These are phyloP conservation scores for Rhododendron griersonianum DNA, from an alignment of 148 eudicot species.

Conservation along the genomic window DNA sequence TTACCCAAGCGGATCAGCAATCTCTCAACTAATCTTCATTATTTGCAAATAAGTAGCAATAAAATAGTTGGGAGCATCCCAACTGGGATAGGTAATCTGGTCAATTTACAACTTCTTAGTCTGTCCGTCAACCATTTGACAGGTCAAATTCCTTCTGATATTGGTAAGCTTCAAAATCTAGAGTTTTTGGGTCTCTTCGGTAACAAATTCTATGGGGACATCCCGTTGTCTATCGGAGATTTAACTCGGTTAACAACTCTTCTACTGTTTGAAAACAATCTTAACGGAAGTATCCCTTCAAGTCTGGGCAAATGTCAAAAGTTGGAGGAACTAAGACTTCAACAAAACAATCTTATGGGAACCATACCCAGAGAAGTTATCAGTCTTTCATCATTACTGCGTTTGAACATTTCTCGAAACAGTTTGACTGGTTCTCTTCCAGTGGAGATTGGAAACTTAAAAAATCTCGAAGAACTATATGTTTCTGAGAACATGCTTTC, in stretches of 20 bases:
- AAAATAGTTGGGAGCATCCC: conserved; percentile 8
- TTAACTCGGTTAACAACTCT: no score
- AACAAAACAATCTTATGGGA: no score
- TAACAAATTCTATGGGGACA: not conserved
- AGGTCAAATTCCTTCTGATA: not conserved
- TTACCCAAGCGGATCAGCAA: not conserved
- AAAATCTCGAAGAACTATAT: no score
- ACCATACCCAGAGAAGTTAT: no score
- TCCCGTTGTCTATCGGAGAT: not conserved
- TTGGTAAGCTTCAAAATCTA: not conserved
- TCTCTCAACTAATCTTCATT: not conserved
- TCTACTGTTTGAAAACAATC: not conserved
- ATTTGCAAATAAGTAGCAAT: not conserved
- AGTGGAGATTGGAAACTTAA: no score
- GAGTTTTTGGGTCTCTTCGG: not conserved
- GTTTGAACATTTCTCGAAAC: no score
- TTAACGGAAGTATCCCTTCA: not conserved
- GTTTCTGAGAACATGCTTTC: no score
- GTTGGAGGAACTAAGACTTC: not conserved
- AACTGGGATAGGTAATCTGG: not conserved
- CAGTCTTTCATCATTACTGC: no score
- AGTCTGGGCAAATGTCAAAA: not conserved
- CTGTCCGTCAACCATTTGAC: not conserved
- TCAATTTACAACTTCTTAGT: not conserved
- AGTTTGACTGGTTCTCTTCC: no score